Evolutionary conservation across 2,329 filamentous ascomycete genomes (phyloP).

Genomic region (Ambrosiella beaveri): DNA sequence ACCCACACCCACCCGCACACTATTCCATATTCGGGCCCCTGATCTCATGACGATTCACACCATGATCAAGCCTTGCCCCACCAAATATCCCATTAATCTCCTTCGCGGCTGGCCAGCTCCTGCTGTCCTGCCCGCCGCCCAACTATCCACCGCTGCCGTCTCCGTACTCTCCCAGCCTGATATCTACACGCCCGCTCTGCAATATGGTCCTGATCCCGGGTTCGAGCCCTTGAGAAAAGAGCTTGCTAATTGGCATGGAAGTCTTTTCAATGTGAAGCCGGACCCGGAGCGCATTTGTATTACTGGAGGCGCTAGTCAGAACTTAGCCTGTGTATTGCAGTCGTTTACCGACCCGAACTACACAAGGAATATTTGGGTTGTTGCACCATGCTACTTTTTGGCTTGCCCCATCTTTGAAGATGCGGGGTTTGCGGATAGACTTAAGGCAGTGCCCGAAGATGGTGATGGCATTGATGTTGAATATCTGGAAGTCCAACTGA

Average conservation of each 20-base stretch:
- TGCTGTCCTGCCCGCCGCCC: conserved; percentile 44
- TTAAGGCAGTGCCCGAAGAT: conserved; percentile 60
- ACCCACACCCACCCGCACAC: too few relatives aligned
- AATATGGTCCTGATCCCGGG: conserved; percentile 66
- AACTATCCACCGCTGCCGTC: conserved; percentile 43
- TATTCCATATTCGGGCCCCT: neutral
- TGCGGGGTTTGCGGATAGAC: conserved; percentile 48
- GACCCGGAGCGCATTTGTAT: conserved; percentile 52
- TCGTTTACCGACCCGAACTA: conserved; percentile 64
- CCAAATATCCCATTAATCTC: conserved; percentile 39
- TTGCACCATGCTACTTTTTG: conserved; percentile 71
- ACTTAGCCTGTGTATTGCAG: conserved; percentile 57
- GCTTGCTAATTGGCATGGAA: conserved; percentile 52
- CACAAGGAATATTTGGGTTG: conserved; percentile 63
- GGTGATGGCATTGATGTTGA: conserved; percentile 56
- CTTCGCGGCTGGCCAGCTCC: conserved; percentile 50
- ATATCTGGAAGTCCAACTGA: conserved; percentile 19
- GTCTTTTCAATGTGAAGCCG: conserved; percentile 14
- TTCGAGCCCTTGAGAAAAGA: conserved; percentile 50
- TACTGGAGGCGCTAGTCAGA: conserved; percentile 73
- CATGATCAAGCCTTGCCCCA: conserved; percentile 14
- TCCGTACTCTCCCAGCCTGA: conserved; percentile 42
- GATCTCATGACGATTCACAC: neutral
- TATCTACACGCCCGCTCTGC: conserved; percentile 45
- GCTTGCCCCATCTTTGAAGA: conserved; percentile 75